phyloP scores from a whole-genome alignment of 768 basidiomycete genomes.

The Terana coerulea region DNA sequence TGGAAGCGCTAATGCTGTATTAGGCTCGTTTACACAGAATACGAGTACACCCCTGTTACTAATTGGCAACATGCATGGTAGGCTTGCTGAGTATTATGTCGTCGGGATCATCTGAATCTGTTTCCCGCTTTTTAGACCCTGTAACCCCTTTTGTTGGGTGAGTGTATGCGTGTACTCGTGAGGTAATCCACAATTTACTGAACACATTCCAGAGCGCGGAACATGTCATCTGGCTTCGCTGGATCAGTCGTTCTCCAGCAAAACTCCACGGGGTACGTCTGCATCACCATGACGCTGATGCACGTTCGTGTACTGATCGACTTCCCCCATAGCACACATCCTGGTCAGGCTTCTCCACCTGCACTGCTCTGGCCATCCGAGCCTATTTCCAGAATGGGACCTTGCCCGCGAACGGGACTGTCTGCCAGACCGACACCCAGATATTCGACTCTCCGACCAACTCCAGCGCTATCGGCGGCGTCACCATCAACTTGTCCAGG shows the following conservation, averaged over 20 bases:
- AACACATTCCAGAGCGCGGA: neutral
- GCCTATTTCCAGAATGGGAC: constrained; percentile 39
- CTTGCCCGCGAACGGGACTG: constrained; percentile 35
- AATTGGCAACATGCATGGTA: neutral
- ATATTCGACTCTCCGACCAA: neutral
- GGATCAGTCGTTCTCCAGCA: neutral
- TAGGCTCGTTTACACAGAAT: neutral
- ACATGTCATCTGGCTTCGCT: neutral
- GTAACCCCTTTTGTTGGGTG: neutral
- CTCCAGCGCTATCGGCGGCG: neutral
- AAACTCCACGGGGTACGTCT: neutral
- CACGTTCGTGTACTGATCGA: neutral
- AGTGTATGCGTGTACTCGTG: no score
- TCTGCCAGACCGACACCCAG: constrained; percentile 28
- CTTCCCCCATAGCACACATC: neutral
- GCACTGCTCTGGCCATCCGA: constrained; percentile 32
- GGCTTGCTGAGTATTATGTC: neutral
- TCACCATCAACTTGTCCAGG: neutral
- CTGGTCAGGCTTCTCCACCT: constrained; percentile 25
- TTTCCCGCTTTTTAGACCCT: neutral
- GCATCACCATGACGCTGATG: no score
- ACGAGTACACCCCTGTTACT: neutral
- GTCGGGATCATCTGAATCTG: neutral
- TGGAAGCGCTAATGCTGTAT: no score
- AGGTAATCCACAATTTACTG: no score